Evolutionary conservation across 2,329 filamentous ascomycete species (phyloP).

Genomic region (Sarocladium kiliense): DNA sequence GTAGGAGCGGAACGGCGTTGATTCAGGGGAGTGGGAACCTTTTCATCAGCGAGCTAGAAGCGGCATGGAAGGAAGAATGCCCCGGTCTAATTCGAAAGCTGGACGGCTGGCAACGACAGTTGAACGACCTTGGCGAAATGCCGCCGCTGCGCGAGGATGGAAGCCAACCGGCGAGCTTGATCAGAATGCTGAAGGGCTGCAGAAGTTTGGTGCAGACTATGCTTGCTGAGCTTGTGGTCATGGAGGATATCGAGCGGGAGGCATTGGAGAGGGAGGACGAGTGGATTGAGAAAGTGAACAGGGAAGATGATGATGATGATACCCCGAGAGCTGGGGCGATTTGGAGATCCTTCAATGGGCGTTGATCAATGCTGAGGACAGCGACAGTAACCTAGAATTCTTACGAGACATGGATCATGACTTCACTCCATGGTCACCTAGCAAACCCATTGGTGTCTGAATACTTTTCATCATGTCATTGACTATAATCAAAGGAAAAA

Average conservation of each 20-base stretch:
- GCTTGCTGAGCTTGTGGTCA: constrained; percentile 56
- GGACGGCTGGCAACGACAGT: constrained; percentile 45
- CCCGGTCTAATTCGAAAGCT: constrained; percentile 46
- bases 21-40: constrained; percentile 29
- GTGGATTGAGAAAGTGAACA: constrained; percentile 54
- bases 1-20: constrained; percentile 29
- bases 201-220: constrained; percentile 49
- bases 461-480: constrained; percentile 2
- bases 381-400: neutral
- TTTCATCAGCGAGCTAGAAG: constrained; percentile 52
- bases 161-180: constrained; percentile 32
- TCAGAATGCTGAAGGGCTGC: constrained; percentile 42
- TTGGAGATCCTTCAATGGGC: constrained; percentile 30
- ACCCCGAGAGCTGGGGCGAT: constrained; percentile 39
- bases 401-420: neutral
- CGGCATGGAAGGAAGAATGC: constrained; percentile 55
- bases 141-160: constrained; percentile 17
- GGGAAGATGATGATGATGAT: constrained; percentile 31
- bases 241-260: constrained; percentile 57
- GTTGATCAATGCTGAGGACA: neutral
- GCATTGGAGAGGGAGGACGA: constrained; percentile 49
- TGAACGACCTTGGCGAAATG: constrained; percentile 38
- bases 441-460: neutral
- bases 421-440: neutral
- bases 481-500: neutral